Base-by-base conservation (phyloP, 345 rosid species). In the Crucihimalaya himalaica region DNA sequence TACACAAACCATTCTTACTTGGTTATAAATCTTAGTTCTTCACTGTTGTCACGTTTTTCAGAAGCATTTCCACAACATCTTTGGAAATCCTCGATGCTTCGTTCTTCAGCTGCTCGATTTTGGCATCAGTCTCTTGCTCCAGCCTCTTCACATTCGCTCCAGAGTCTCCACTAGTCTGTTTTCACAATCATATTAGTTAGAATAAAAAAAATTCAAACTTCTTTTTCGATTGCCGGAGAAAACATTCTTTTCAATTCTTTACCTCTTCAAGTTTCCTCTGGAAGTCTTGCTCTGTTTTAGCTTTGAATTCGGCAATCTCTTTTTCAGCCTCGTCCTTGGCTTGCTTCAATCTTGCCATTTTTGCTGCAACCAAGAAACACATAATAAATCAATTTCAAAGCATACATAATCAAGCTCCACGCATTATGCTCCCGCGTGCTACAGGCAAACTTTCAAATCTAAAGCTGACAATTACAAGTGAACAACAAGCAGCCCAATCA, bases 241-340 rank as follows among this genome's bases (percentile, higher is more conserved):
- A 13, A 60, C 0, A 9, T 55, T 11, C 4, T 45, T 32, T 16
- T 8, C 2, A 58, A 35, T 35, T 11, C 8, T 7, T 75, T 70
- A 93, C 98, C 91, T 87, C 92, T 5, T 90, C 82, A 64, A 89
- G 80, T 78, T 91, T 94, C 80, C 81, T 91, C 83, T 88, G 97
- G 80, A 86, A 94, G 48, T 88, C 88, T 55, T 79, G 82, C 79
- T 91, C 98, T 84, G 87, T 70, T 54, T 85, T 96, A 51, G 96
- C 84, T 37, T 90, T 88, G 72, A 82, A 83, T 63, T 81, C 95
- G 46, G 93, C 86, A 72, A 86, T 68, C 71, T 94, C 97, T 81
- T 71, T 89, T 61, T 91, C 95, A 40, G 97, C 98, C 83, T 91
- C 98, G 76, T 94, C 97, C 81, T 94, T 91, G 76, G 98, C 97